Evolutionary conservation across 805 yeast genomes (phyloP), one percentile per base, ranked within the genome.

Genomic region (Suhomyces kilbournensis): DNA sequence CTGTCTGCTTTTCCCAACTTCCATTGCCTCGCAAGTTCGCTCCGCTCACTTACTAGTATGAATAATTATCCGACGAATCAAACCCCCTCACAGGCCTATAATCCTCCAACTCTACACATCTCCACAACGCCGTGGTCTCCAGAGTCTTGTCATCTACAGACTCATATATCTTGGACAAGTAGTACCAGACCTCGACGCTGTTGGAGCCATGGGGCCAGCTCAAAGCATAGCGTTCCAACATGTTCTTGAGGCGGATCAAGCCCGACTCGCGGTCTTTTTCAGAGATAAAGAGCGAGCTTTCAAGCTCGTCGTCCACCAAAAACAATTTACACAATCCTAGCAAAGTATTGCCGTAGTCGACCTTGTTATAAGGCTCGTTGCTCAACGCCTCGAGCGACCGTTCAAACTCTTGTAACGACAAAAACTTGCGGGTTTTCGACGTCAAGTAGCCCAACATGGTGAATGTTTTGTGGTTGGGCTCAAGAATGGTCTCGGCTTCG

Each of bases 341-440:
- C 14, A 83, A 67, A 1, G 85, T 81, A 28, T 74, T 75, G 6
- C 80, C 71, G 58, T 83, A 80, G 39, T 72, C 72, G n/a, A 49
- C 48, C 43, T 58, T 61, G 54, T 66, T 67, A 54, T 59, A 62
- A 3, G 56, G 56, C 30, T 60, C 63, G 15, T 59, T 56, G 19
- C 60, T 58, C 51, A 72, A 66, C 14, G 60, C 54, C 56, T 82
- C 85, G 43, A 86, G 65, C 15, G 86, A 84, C 17, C 76, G 71
- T 63, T 89, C 94, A 61, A 82, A 83, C 60, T 85, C 87, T 53
- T 80, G 80, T 47, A 86, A 65, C 3, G 94, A 81, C 69, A 72
- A 59, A 34, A 77, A 63, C 48, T 76, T 78, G 23, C 78, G 64
- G 22, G 75, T 59, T 19, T 72, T 72, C 15, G 78, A 65, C 3